These are phyloP conservation scores for Bacidia gigantensis DNA, from an alignment of 495 filamentous ascomycete genomes.

Conservation along the genomic window DNA sequence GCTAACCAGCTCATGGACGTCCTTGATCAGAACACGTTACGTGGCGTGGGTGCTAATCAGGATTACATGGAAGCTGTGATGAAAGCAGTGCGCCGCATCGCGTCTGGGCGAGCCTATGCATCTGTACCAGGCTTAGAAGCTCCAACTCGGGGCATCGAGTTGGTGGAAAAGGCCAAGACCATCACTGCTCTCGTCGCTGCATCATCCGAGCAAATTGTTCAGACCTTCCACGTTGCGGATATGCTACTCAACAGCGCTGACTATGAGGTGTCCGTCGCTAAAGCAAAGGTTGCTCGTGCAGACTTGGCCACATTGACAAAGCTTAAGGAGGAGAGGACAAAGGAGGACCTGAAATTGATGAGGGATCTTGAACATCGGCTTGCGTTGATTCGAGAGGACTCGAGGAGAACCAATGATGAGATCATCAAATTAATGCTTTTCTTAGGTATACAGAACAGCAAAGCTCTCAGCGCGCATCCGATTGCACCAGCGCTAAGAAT, in stretches of 20 bases:
- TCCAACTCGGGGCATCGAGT: conserved; percentile 30
- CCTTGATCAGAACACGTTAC: conserved; percentile 38
- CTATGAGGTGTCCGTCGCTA: conserved; percentile 39
- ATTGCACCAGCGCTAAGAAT: conserved; percentile 5
- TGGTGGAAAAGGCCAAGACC: conserved; percentile 34
- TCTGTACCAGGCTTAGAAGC: conserved; percentile 20
- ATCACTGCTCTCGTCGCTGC: conserved; percentile 28
- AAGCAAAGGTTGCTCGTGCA: conserved; percentile 33
- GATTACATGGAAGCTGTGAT: conserved; percentile 37
- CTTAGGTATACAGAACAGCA: conserved; percentile 32
- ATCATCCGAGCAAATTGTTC: conserved; percentile 38
- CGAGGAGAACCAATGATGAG: conserved; percentile 19
- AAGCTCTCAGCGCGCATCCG: conserved; percentile 23
- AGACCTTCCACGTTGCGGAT: conserved; percentile 34
- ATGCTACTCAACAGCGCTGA: conserved; percentile 38
- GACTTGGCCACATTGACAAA: conserved; percentile 31
- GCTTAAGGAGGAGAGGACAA: conserved; percentile 35
- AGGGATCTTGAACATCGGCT: conserved; percentile 33
- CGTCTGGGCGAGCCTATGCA: conserved; percentile 20
- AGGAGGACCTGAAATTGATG: conserved; percentile 37
- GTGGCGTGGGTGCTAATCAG: conserved; percentile 39
- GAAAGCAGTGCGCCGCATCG: conserved; percentile 28
- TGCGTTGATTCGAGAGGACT: conserved; percentile 19
- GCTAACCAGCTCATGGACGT: conserved; percentile 40
- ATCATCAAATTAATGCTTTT: conserved; percentile 19